Evolutionary conservation across 1,284 basidiomycete genomes (phyloP).

Genomic region (Ceratobasidium sp.): DNA sequence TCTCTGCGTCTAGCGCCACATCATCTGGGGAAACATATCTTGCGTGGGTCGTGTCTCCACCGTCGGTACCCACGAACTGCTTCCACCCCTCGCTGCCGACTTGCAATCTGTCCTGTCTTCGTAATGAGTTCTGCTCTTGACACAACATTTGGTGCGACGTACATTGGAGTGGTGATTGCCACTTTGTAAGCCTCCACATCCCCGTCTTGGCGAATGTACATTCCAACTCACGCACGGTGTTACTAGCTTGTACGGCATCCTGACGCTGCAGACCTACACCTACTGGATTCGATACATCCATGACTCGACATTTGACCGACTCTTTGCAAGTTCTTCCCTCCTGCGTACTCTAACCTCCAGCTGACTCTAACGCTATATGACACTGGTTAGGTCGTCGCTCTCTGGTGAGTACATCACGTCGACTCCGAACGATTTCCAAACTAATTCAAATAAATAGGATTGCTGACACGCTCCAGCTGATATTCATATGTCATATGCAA

Average conservation of each 20-base stretch:
- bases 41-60: too few species aligned
- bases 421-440: neutral
- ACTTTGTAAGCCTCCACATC: conserved; percentile 29
- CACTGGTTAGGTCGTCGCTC: conserved; percentile 3
- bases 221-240: neutral
- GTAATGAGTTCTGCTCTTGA: conserved; percentile 23
- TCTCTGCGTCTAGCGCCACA: too few species aligned
- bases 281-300: conserved; percentile 32
- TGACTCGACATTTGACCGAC: conserved; percentile 13
- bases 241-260: conserved; percentile 27
- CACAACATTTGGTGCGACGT: conserved; percentile 30
- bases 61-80: too few species aligned
- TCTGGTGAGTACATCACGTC: conserved; percentile 16
- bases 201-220: neutral
- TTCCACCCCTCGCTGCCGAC: too few species aligned
- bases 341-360: neutral
- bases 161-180: conserved; percentile 24
- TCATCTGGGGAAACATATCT: too few species aligned
- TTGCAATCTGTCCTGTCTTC: too few species aligned
- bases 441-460: conserved; percentile 7
- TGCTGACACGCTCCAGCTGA: conserved; percentile 17
- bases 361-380: neutral
- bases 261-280: conserved; percentile 35
- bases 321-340: conserved; percentile 15
- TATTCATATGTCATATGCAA: conserved; percentile 30